Percentiles rank a stretch among this genome's conserved stretches.
phyloP scores from a whole-genome alignment of 345 rosid genomes.

The Eutrema japonicum region DNA sequence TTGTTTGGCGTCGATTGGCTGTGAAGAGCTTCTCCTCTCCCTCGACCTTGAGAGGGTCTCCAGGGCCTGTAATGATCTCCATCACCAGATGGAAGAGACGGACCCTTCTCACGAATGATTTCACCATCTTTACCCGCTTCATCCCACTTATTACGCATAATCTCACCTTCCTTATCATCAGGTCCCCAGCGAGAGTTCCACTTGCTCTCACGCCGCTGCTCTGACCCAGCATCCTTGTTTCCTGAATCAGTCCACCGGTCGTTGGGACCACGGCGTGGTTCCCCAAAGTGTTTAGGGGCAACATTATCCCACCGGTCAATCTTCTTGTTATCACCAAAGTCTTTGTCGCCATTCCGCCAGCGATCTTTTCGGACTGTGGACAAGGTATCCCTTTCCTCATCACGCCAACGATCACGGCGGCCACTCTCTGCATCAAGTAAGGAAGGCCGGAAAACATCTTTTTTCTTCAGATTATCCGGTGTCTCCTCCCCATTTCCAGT shows the following conservation, averaged over 20 bases:
- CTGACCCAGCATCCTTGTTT: conserved; percentile 70
- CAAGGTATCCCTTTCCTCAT: conserved; percentile 92
- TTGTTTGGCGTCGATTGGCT: conserved; percentile 66
- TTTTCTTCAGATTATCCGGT: conserved; percentile 68
- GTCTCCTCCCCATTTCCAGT: conserved; percentile 66
- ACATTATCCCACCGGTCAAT: conserved; percentile 88
- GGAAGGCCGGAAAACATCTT: conserved; percentile 84
- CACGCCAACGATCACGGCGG: conserved; percentile 90
- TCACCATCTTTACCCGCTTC: conserved; percentile 78
- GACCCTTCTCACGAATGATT: conserved; percentile 58
- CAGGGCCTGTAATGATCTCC: conserved; percentile 76
- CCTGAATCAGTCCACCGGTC: conserved; percentile 85
- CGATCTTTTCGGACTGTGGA: conserved; percentile 68
- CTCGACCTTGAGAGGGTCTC: conserved; percentile 82
- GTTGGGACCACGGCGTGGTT: conserved; percentile 69
- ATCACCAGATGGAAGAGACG: conserved; percentile 54
- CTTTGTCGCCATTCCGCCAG: conserved; percentile 88
- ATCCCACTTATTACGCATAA: conserved; percentile 58
- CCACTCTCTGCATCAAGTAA: conserved; percentile 75
- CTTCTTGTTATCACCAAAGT: conserved; percentile 66
- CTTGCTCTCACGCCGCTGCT: conserved; percentile 93
- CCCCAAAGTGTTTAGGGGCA: conserved; percentile 63
- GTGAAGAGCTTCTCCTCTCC: conserved; percentile 76
- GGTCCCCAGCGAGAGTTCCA: conserved; percentile 99
- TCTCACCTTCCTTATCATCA: conserved; percentile 68